Evolutionary conservation across 768 basidiomycete genomes (phyloP).

Genomic region (Pluteus cervinus): DNA sequence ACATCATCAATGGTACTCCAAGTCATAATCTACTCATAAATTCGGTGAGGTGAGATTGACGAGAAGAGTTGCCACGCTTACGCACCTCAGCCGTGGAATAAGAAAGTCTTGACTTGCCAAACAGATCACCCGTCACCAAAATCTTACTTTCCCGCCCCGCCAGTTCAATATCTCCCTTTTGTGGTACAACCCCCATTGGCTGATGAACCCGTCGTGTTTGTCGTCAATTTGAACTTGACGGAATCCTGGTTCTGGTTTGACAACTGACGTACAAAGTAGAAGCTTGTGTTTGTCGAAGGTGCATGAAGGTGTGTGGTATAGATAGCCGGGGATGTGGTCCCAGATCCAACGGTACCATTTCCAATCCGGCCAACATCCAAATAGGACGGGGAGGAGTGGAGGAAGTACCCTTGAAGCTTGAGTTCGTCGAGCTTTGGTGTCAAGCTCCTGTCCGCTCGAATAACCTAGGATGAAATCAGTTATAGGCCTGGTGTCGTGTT

Average conservation of each 20-base stretch:
- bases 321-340: conserved; percentile 31
- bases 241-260: conserved; percentile 42
- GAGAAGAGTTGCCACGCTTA: not conserved
- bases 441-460: conserved; percentile 50
- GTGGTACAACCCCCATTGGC: conserved; percentile 30
- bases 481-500: not conserved
- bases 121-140: conserved; percentile 56
- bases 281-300: conserved; percentile 44
- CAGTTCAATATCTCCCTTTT: conserved; percentile 42
- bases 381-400: conserved; percentile 60
- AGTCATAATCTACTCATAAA: conserved; percentile 23
- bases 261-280: conserved; percentile 53
- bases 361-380: conserved; percentile 59
- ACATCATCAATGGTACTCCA: conserved; percentile 33
- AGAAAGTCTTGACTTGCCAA: conserved; percentile 43
- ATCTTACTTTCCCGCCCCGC: conserved; percentile 60
- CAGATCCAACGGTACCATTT: conserved; percentile 36
- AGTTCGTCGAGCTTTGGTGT: conserved; percentile 57
- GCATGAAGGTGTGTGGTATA: conserved; percentile 52
- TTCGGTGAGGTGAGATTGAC: not conserved
- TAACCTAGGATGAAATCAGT: conserved; percentile 21
- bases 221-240: conserved; percentile 31
- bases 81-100: conserved; percentile 60
- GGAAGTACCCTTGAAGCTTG: conserved; percentile 59
- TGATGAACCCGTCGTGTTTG: conserved; percentile 40